A percentile compares a stretch with the other conserved stretches of the same genome.
Conservation (phyloP, 2,329 filamentous ascomycete species). For the Stylonectria norvegica region DNA sequence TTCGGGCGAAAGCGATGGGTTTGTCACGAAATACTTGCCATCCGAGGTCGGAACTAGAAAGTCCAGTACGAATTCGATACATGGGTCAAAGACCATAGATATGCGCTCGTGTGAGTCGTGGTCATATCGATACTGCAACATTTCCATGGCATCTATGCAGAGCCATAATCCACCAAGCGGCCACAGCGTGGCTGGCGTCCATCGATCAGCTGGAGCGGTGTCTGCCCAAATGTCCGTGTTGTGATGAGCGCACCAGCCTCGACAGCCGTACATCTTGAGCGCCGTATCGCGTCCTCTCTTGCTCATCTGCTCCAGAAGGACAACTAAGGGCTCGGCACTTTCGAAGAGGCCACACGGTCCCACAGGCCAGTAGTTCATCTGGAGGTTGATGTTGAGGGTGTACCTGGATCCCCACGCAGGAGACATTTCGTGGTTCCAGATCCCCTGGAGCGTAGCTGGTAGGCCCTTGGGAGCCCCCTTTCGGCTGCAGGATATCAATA, state of each 20-base stretch:
- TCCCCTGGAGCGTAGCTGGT: constrained; percentile 34
- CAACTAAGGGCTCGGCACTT: constrained; percentile 40
- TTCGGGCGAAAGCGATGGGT: constrained; percentile 25
- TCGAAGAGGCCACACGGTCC: constrained; percentile 34
- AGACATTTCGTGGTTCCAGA: constrained; percentile 32
- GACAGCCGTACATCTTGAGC: constrained; percentile 35
- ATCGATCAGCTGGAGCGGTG: constrained; percentile 34
- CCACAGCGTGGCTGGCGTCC: constrained; percentile 28
- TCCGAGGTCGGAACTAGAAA: constrained; percentile 32
- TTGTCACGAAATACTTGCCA: constrained; percentile 24
- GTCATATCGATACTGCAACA: constrained; percentile 22
- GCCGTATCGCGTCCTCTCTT: constrained; percentile 32
- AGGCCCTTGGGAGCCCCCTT: constrained; percentile 19
- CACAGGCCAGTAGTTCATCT: constrained; percentile 52
- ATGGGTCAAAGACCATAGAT: constrained; percentile 32
- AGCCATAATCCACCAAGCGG: constrained; percentile 25
- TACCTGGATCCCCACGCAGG: constrained; percentile 46
- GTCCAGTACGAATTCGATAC: constrained; percentile 37
- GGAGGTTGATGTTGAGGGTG: constrained; percentile 50
- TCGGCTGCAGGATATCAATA: constrained; percentile 28
- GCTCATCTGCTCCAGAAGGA: constrained; percentile 21
- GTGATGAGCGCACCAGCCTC: constrained; percentile 36
- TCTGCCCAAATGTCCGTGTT: constrained; percentile 41
- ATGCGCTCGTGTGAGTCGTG: constrained; percentile 15
- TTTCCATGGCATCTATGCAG: constrained; percentile 22